Evolutionary conservation across 306 rosid species (phyloP).

Genomic region (Prunus davidiana): DNA sequence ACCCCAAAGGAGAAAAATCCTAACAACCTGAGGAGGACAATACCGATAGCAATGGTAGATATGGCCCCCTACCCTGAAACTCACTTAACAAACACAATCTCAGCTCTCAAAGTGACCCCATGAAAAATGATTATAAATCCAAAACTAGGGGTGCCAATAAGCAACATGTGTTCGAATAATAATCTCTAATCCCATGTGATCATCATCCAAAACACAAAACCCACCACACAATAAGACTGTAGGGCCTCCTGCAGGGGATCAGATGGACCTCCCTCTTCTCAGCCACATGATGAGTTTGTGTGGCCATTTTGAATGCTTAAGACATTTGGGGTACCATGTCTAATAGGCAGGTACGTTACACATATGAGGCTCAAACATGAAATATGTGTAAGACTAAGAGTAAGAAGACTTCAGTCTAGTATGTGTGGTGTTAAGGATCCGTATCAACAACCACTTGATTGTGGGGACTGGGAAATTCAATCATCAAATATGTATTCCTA

Average conservation of each 20-base stretch:
- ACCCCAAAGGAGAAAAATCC: background rate
- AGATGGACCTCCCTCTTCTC: background rate
- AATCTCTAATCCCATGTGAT: background rate
- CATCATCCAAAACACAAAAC: background rate
- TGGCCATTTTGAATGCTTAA: conserved; percentile 17
- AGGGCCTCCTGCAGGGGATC: conserved; percentile 5
- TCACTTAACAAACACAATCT: background rate
- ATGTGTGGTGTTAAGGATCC: conserved; percentile 14
- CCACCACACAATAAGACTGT: background rate
- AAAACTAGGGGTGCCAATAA: background rate
- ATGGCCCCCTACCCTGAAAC: background rate
- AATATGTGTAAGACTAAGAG: background rate
- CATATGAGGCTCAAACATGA: conserved; percentile 6
- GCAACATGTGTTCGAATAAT: background rate
- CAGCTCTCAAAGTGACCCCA: background rate
- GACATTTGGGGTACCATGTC: background rate
- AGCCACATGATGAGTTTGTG: conserved; percentile 14
- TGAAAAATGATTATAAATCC: background rate
- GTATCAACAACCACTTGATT: background rate
- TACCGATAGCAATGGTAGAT: background rate
- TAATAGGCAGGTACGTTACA: background rate
- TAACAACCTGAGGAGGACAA: background rate
- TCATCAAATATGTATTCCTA: background rate
- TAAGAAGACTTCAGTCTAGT: background rate
- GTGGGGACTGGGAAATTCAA: background rate